phyloP scores from a whole-genome alignment of 73 alveolate species.

The Effrenium voratum region DNA sequence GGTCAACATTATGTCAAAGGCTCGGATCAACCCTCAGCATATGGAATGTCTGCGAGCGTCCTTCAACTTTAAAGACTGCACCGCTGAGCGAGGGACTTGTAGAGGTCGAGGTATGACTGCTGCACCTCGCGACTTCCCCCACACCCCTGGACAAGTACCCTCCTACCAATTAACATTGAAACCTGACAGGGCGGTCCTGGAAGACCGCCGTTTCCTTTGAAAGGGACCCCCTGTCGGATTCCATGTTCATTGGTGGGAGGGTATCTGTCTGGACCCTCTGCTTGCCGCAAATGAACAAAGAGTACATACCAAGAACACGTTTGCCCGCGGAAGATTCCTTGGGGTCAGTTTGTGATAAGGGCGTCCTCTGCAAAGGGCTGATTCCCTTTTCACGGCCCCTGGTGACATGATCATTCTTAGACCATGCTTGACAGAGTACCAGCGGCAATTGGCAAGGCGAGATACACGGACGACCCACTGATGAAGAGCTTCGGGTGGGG shows the following conservation, averaged over 20 bases:
- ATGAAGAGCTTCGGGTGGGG: too few species aligned
- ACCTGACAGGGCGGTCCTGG: not conserved
- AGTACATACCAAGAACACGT: too few species aligned
- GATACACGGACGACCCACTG: too few species aligned
- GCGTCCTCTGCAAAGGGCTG: too few species aligned
- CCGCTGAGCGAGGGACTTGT: slow-evolving; percentile 22
- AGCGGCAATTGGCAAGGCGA: too few species aligned
- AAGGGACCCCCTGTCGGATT: not conserved
- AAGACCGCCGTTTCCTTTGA: not conserved
- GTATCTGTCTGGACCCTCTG: not conserved
- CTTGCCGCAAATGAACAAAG: too few species aligned
- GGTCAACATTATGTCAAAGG: not conserved
- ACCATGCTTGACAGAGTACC: too few species aligned
- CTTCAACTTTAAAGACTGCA: not conserved
- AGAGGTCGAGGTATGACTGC: slow-evolving; percentile 53
- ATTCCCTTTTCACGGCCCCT: too few species aligned
- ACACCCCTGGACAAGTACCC: not conserved
- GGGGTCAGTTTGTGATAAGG: too few species aligned
- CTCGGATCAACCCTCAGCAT: not conserved
- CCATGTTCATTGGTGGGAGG: not conserved
- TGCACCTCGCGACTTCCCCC: slow-evolving; percentile 12
- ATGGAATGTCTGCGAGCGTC: not conserved
- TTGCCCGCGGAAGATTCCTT: too few species aligned
- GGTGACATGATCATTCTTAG: too few species aligned
- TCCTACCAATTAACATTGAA: not conserved